phyloP scores from a whole-genome alignment of 2,329 filamentous ascomycete species.

The Botryotinia globosa region DNA sequence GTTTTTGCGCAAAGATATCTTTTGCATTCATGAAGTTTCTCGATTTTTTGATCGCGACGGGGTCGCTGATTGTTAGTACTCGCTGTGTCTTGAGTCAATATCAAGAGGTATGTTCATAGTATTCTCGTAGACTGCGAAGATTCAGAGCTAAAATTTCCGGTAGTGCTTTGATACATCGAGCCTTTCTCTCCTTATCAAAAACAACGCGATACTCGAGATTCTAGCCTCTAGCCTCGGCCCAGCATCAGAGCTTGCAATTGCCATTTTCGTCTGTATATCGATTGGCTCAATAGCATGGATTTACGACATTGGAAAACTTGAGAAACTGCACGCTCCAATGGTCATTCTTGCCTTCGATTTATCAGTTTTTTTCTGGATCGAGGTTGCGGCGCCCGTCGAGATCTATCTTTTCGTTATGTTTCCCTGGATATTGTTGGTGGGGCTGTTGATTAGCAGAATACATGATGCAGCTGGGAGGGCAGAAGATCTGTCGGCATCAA shows the following conservation, averaged over 20 bases:
- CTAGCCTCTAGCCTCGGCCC: no score
- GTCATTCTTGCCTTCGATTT: neutral
- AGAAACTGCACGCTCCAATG: neutral
- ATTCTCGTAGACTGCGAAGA: neutral
- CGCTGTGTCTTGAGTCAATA: neutral
- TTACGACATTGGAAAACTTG: neutral
- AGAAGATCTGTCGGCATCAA: no score
- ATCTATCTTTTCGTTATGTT: neutral
- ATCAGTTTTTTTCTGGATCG: neutral
- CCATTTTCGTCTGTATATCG: neutral
- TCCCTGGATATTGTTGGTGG: neutral
- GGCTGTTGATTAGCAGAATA: constrained; percentile 4
- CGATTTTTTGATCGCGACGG: neutral
- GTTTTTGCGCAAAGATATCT: neutral
- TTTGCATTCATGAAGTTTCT: neutral
- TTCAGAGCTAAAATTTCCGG: neutral
- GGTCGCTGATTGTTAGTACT: neutral
- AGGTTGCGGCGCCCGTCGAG: neutral
- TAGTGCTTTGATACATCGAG: neutral
- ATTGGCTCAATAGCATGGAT: neutral
- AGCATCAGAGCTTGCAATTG: neutral
- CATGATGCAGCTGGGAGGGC: neutral
- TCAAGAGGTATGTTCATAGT: neutral
- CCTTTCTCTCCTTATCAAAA: neutral
- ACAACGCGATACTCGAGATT: neutral